Percentiles rank a stretch among this genome's conserved stretches.
These are phyloP conservation scores for Penicillium herquei DNA, from an alignment of 495 filamentous ascomycete species.

Conservation along the genomic window DNA sequence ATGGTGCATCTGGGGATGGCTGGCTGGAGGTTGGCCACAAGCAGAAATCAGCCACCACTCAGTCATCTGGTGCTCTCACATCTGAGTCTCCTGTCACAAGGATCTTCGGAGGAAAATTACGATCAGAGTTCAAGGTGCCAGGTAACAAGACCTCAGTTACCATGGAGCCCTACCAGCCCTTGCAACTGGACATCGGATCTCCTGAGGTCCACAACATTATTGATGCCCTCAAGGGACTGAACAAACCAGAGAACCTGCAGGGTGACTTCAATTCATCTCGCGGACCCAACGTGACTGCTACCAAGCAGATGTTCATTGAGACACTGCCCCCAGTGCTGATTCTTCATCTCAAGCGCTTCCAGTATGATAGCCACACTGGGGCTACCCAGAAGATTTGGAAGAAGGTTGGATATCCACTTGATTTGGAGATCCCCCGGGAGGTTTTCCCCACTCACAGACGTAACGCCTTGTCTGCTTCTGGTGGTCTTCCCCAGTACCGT, in stretches of 20 bases:
- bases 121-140: conserved; percentile 84
- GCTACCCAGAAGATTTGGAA: conserved; percentile 99
- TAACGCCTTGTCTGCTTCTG: conserved; percentile 58
- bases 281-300: conserved; percentile 72
- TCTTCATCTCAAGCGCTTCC: conserved; percentile 94
- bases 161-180: conserved; percentile 86
- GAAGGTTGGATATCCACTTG: conserved; percentile 90
- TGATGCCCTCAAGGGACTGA: conserved; percentile 84
- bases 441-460: conserved; percentile 79
- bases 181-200: conserved; percentile 91
- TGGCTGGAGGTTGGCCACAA: conserved; percentile 96
- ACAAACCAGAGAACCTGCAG: conserved; percentile 76
- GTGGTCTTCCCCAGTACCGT: conserved; percentile 73
- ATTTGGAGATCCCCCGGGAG: conserved; percentile 90
- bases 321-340: conserved; percentile 89
- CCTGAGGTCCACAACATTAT: conserved; percentile 83
- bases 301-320: conserved; percentile 95
- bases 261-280: conserved; percentile 84
- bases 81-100: conserved; percentile 82
- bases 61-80: conserved; percentile 74
- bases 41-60: conserved; percentile 82
- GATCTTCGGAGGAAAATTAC: conserved; percentile 89
- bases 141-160: conserved; percentile 89
- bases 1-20: conserved; percentile 46
- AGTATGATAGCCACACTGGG: conserved; percentile 80